Conservation (phyloP, 345 rosid genomes). For the Salix purpurea region DNA sequence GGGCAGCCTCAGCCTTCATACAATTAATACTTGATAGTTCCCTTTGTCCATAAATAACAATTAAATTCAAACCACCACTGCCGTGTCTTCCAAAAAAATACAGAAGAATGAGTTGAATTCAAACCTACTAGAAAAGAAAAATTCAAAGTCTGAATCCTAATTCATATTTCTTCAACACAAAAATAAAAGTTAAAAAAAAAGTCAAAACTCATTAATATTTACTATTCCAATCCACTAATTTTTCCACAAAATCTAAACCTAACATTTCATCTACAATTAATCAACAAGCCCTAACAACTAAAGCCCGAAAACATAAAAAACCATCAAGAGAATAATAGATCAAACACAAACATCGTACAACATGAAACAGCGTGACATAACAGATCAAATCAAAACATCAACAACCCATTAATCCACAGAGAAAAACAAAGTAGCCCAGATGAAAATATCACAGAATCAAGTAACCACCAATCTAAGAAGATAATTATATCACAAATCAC, state of each 20-base stretch:
- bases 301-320: neutral
- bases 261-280: neutral
- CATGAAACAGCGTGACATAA: neutral
- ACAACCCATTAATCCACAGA: constrained; percentile 4
- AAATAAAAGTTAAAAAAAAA: neutral
- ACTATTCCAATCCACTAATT: constrained; percentile 2
- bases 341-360: neutral
- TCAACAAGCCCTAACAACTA: neutral
- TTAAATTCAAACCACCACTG: too few species aligned
- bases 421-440: neutral
- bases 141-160: neutral
- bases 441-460: neutral
- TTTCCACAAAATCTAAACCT: constrained; percentile 10
- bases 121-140: neutral
- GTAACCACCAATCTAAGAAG: neutral
- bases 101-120: neutral
- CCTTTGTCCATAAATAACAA: neutral
- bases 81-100: too few species aligned
- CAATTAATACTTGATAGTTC: neutral
- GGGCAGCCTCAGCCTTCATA: neutral
- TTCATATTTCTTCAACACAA: neutral
- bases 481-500: neutral
- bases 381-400: constrained; percentile 5
- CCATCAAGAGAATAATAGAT: constrained; percentile 2
- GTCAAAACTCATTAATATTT: constrained; percentile 9